These are phyloP conservation scores for Escallonia rubra DNA, from an alignment of 129 eudicot species.

Conservation along the genomic window DNA sequence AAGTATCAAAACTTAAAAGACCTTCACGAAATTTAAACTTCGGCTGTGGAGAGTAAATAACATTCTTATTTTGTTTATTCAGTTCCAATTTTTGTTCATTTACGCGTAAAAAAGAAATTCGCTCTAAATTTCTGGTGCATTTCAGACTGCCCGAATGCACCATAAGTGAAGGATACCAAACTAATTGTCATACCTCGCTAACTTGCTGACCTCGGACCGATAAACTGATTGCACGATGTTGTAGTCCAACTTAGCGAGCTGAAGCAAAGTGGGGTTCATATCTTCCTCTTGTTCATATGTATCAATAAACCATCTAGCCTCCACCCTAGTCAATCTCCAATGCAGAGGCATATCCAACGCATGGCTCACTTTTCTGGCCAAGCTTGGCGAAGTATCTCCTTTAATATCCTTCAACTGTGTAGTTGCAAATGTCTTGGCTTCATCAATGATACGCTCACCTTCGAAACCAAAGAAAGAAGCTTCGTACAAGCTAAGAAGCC, in stretches of 20 bases:
- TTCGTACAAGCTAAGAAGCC: conserved; percentile 13
- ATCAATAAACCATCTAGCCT: conserved; percentile 7
- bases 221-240: conserved; percentile 2
- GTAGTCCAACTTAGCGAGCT: conserved; percentile 6
- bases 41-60: not conserved
- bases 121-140: not conserved
- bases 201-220: not conserved
- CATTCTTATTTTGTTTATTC: not conserved
- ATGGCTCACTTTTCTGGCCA: conserved; percentile 2
- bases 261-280: not conserved
- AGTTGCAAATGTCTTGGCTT: conserved; percentile 3
- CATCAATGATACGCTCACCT: conserved; percentile 1
- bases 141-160: not conserved
- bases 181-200: conserved; percentile 2
- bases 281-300: not conserved
- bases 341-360: conserved; percentile 9
- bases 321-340: conserved; percentile 1
- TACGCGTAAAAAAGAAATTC: not conserved
- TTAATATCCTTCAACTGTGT: not conserved
- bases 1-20: not conserved
- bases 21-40: not conserved
- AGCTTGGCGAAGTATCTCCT: not conserved
- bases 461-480: not conserved
- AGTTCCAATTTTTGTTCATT: not conserved
- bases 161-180: too few species aligned